Percentiles rank a stretch among this genome's conserved stretches.
Evolutionary conservation across 805 yeast genomes (phyloP).

Genomic region (Starmerella vitae): DNA sequence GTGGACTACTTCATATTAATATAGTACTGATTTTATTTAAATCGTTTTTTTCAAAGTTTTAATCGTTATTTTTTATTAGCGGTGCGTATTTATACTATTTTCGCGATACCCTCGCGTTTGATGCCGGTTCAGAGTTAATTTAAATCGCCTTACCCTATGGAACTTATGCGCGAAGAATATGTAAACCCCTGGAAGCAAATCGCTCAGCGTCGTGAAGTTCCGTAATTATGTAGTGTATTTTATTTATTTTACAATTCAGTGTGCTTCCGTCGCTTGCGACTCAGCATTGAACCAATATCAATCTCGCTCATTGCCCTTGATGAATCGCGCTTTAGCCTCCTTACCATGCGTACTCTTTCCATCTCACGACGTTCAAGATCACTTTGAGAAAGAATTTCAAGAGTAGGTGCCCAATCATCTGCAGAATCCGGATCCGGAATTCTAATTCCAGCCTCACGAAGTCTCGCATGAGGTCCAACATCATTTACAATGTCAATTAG

Average conservation of each 20-base stretch:
- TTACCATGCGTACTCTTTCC: constrained; percentile 80
- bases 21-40: too few species aligned
- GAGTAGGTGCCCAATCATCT: constrained; percentile 72
- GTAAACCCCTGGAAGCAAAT: too few species aligned
- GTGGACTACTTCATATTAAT: too few species aligned
- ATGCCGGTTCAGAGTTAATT: too few species aligned
- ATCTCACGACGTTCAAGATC: constrained; percentile 92
- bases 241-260: constrained; percentile 17
- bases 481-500: constrained; percentile 38
- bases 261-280: constrained; percentile 25
- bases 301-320: constrained; percentile 51
- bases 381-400: constrained; percentile 75
- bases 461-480: constrained; percentile 42
- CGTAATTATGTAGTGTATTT: too few species aligned
- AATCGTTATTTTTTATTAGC: too few species aligned
- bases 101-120: too few species aligned
- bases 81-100: too few species aligned
- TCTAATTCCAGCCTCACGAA: constrained; percentile 46
- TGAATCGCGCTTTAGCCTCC: constrained; percentile 87
- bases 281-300: constrained; percentile 29
- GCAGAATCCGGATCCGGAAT: constrained; percentile 66
- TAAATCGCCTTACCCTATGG: too few species aligned
- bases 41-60: too few species aligned
- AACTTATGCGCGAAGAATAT: too few species aligned
- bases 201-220: too few species aligned